Conservation (phyloP, 2,329 filamentous ascomycete species). For the Sphaceloma murrayae region DNA sequence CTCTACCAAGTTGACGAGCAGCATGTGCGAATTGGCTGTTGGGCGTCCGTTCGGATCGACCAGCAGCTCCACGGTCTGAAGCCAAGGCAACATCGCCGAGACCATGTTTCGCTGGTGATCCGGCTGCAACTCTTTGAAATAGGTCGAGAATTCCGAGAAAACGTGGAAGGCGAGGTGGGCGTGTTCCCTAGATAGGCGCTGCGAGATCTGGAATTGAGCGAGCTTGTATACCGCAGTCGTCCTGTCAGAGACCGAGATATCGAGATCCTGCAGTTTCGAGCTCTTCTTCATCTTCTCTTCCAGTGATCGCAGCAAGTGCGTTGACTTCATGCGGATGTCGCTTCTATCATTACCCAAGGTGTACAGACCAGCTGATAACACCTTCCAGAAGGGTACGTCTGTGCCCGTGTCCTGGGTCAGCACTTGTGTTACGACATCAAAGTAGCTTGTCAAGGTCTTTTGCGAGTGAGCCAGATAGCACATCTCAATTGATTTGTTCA, state of each 20-base stretch:
- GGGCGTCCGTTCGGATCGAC: slow-evolving; percentile 86
- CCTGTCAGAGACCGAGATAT: slow-evolving; percentile 97
- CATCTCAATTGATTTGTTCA: slow-evolving; percentile 82
- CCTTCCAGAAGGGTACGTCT: slow-evolving; percentile 78
- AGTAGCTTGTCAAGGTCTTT: slow-evolving; percentile 90
- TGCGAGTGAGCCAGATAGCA: slow-evolving; percentile 75
- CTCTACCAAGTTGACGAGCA: slow-evolving; percentile 88
- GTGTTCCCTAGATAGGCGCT: slow-evolving; percentile 78
- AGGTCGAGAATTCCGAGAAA: slow-evolving; percentile 89
- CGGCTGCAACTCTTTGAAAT: slow-evolving; percentile 79
- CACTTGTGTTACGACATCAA: slow-evolving; percentile 81
- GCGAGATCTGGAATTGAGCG: slow-evolving; percentile 93
- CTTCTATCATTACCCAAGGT: slow-evolving; percentile 87
- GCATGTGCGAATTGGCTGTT: slow-evolving; percentile 84
- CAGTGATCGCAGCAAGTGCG: slow-evolving; percentile 65
- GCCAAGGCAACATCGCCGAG: slow-evolving; percentile 89
- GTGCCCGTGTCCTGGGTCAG: slow-evolving; percentile 69
- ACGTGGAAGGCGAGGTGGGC: slow-evolving; percentile 83
- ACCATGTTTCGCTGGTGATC: slow-evolving; percentile 87
- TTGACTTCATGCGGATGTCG: slow-evolving; percentile 80
- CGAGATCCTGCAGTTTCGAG: slow-evolving; percentile 91
- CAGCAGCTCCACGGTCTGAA: slow-evolving; percentile 86
- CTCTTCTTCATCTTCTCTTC: slow-evolving; percentile 76
- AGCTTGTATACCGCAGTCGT: slow-evolving; percentile 97
- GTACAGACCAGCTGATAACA: slow-evolving; percentile 79